These are phyloP conservation scores for Stentor roeselii DNA, from an alignment of 73 alveolate species.

Conservation along the genomic window DNA sequence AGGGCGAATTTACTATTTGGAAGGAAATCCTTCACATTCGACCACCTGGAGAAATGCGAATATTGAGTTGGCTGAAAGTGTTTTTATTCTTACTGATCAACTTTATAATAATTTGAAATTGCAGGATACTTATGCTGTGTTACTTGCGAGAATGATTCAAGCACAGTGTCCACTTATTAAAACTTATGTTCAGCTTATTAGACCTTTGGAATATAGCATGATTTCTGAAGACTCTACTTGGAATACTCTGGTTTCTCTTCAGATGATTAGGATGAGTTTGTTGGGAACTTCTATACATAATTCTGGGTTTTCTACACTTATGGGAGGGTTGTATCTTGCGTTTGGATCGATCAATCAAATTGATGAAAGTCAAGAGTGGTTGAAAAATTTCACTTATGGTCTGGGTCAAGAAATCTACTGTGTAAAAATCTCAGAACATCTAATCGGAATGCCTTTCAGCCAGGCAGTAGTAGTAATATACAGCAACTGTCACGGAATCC, in stretches of 20 bases:
- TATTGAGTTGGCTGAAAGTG: constrained; percentile 14
- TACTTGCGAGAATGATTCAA: constrained; percentile 23
- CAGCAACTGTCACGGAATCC: not conserved
- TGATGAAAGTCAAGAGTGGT: not conserved
- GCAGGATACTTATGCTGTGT: not conserved
- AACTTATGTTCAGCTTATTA: not conserved
- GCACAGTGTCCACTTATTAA: not conserved
- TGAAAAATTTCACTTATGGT: not conserved
- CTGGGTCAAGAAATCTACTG: constrained; percentile 9
- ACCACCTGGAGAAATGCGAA: constrained; percentile 13
- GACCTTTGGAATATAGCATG: constrained; percentile 1
- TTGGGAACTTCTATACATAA: constrained; percentile 20
- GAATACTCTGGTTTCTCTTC: not conserved
- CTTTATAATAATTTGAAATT: not conserved
- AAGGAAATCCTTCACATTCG: constrained; percentile 27
- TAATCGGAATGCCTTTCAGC: constrained; percentile 10
- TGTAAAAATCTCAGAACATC: not conserved
- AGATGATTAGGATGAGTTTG: not conserved
- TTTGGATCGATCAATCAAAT: not conserved
- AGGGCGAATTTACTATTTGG: constrained; percentile 2
- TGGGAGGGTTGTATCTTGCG: constrained; percentile 17
- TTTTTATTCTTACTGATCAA: constrained; percentile 17
- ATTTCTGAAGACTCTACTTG: not conserved
- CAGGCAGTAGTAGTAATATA: constrained; percentile 21
- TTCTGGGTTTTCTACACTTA: constrained; percentile 19